Conservation (phyloP, 2,329 filamentous ascomycete species). For the Ophiostoma tasmaniense region DNA sequence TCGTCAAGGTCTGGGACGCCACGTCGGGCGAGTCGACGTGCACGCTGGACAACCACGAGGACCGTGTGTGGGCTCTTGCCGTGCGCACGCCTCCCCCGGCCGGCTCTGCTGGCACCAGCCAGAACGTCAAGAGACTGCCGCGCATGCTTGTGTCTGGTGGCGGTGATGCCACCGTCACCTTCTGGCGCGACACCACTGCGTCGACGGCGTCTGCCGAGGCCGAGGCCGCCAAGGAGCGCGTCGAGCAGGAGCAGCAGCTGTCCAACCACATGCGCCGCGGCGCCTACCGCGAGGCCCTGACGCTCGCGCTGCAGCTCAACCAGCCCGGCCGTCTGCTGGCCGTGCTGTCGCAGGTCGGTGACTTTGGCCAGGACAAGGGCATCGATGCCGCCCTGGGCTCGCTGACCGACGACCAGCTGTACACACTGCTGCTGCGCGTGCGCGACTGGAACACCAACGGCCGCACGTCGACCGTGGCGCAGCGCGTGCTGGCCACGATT, state of each 20-base stretch:
- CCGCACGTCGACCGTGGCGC: slow-evolving; percentile 73
- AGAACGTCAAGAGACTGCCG: background rate
- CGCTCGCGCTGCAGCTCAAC: slow-evolving; percentile 83
- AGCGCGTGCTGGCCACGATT: slow-evolving; percentile 72
- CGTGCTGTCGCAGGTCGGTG: slow-evolving; percentile 60
- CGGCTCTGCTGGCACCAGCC: slow-evolving; percentile 21
- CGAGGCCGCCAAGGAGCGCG: slow-evolving; percentile 64
- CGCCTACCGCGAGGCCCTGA: slow-evolving; percentile 88
- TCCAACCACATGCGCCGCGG: slow-evolving; percentile 85
- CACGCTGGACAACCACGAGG: slow-evolving; percentile 93
- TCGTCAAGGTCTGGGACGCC: slow-evolving; percentile 95
- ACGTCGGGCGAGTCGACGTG: slow-evolving; percentile 75
- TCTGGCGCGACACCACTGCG: slow-evolving; percentile 88
- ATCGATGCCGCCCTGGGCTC: slow-evolving; percentile 79
- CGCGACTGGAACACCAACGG: slow-evolving; percentile 98
- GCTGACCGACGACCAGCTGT: slow-evolving; percentile 78
- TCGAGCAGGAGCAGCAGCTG: slow-evolving; percentile 86
- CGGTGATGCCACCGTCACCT: slow-evolving; percentile 85
- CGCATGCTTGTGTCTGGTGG: slow-evolving; percentile 79
- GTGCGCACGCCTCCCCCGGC: slow-evolving; percentile 46
- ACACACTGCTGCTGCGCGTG: slow-evolving; percentile 68
- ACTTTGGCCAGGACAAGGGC: slow-evolving; percentile 38
- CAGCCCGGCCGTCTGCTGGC: slow-evolving; percentile 80
- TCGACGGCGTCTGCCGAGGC: slow-evolving; percentile 68
- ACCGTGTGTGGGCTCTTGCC: slow-evolving; percentile 86